A percentile compares a stretch with the other conserved stretches of the same genome.
Evolutionary conservation across 1,139 yeast genomes (phyloP).

Genomic region (Geotrichum klebahnii): DNA sequence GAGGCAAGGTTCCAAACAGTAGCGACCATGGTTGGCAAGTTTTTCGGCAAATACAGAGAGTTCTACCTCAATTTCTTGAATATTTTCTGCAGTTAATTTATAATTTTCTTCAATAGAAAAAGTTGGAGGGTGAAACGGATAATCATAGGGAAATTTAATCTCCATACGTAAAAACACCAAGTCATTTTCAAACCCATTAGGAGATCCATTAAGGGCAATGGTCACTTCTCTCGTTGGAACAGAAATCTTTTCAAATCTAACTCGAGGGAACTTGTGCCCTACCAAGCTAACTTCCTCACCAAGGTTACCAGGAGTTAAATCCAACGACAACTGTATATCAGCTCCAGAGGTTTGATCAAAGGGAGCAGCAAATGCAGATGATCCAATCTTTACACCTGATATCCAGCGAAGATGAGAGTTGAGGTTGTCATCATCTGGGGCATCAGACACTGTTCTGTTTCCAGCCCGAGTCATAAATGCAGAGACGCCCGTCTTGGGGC

Average conservation of each 20-base stretch:
- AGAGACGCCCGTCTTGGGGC: slow-evolving; percentile 17
- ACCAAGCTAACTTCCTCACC: slow-evolving; percentile 90
- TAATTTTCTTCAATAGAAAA: slow-evolving; percentile 76
- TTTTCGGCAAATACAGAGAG: slow-evolving; percentile 55
- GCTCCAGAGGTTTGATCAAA: slow-evolving; percentile 28
- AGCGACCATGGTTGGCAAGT: slow-evolving; percentile 55
- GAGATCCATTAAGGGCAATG: slow-evolving; percentile 73
- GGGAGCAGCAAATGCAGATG: slow-evolving; percentile 44
- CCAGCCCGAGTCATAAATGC: slow-evolving; percentile 22
- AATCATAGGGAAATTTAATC: slow-evolving; percentile 62
- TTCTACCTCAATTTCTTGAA: slow-evolving; percentile 49
- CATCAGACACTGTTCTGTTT: slow-evolving; percentile 26
- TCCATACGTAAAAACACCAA: slow-evolving; percentile 67
- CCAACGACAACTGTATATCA: slow-evolving; percentile 30
- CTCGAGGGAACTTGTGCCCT: slow-evolving; percentile 85
- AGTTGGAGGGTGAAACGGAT: slow-evolving; percentile 61
- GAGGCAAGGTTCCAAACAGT: slow-evolving; percentile 77
- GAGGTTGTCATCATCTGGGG: slow-evolving; percentile 24
- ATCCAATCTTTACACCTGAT: slow-evolving; percentile 80
- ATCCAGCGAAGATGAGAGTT: slow-evolving; percentile 75
- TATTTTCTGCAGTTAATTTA: slow-evolving; percentile 51
- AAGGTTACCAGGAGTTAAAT: slow-evolving; percentile 56
- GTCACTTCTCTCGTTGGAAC: slow-evolving; percentile 80
- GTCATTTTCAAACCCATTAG: slow-evolving; percentile 44
- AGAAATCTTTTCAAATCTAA: slow-evolving; percentile 79